A percentile compares a stretch with the other conserved stretches of the same genome.
Evolutionary conservation across 192 early-diverging fungal species (phyloP).

Genomic region (Podila verticillata): DNA sequence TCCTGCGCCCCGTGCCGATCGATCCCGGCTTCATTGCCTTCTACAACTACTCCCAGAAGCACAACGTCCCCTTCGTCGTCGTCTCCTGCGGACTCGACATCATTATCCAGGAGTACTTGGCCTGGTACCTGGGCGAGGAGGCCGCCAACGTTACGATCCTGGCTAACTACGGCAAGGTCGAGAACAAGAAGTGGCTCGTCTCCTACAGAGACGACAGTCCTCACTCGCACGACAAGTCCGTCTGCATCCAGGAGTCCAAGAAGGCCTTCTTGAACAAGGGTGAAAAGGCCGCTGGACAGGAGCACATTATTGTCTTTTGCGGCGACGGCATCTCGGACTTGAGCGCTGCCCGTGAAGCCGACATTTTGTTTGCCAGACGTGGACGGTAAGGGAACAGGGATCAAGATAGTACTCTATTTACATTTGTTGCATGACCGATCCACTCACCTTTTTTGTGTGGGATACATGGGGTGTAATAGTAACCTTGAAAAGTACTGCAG

Average conservation of each 20-base stretch:
- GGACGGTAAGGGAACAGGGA: constrained; percentile 45
- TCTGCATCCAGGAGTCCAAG: constrained; percentile 35
- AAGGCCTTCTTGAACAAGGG: constrained; percentile 15
- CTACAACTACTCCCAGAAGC: constrained; percentile 57
- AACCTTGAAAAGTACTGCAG: constrained; percentile 76
- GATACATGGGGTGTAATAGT: constrained; percentile 26
- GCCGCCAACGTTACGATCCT: constrained; percentile 64
- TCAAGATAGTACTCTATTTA: not conserved
- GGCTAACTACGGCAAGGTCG: constrained; percentile 63
- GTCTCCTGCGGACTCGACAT: constrained; percentile 67
- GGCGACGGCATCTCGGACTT: constrained; percentile 86
- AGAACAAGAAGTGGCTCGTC: constrained; percentile 67
- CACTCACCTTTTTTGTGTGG: not conserved
- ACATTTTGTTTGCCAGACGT: constrained; percentile 77
- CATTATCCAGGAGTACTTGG: constrained; percentile 63
- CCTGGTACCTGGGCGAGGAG: constrained; percentile 53
- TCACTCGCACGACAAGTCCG: constrained; percentile 74
- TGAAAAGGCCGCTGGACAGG: not conserved
- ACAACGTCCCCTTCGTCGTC: constrained; percentile 69
- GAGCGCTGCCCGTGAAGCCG: constrained; percentile 77
- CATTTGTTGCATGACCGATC: not conserved
- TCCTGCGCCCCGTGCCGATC: constrained; percentile 51
- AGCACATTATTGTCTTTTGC: constrained; percentile 71
- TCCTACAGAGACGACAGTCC: constrained; percentile 68
- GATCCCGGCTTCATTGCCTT: constrained; percentile 71